Percentiles rank a stretch among this genome's conserved stretches.
Evolutionary conservation across 352 stramenopile species (phyloP).

Genomic region (Pythium apleroticum): DNA sequence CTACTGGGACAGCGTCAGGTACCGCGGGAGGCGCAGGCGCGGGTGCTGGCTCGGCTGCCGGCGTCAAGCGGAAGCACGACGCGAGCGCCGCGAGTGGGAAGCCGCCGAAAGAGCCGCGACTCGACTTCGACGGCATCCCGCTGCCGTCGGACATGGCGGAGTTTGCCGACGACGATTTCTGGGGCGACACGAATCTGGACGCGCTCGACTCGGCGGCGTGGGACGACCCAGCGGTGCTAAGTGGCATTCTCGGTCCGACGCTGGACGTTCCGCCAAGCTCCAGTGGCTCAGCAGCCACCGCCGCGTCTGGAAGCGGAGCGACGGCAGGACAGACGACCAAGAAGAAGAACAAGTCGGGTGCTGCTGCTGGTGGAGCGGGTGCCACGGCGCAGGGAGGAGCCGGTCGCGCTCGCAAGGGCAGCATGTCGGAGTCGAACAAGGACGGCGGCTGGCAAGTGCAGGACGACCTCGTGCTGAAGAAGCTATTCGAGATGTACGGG

Average conservation of each 20-base stretch:
- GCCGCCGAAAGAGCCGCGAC: slow-evolving; percentile 57
- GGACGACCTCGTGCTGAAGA: slow-evolving; percentile 80
- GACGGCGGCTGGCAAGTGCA: slow-evolving; percentile 57
- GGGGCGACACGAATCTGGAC: slow-evolving; percentile 86
- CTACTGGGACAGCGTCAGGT: slow-evolving; percentile 16
- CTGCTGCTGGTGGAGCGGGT: slow-evolving; percentile 19
- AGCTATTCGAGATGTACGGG: slow-evolving; percentile 84
- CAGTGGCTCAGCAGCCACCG: slow-evolving; percentile 16
- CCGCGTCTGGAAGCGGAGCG: slow-evolving; percentile 19
- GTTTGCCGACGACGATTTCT: slow-evolving; percentile 85
- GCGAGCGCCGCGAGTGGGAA: slow-evolving; percentile 9
- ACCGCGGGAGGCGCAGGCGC: slow-evolving; percentile 9
- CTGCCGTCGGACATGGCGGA: slow-evolving; percentile 58
- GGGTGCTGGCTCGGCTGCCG: slow-evolving; percentile 20
- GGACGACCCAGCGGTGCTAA: slow-evolving; percentile 75
- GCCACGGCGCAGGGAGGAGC: slow-evolving; percentile 16
- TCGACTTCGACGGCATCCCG: slow-evolving; percentile 78
- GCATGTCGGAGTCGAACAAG: slow-evolving; percentile 54
- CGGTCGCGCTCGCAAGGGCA: slow-evolving; percentile 53
- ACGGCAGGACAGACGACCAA: slow-evolving; percentile 22
- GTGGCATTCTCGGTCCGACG: slow-evolving; percentile 51
- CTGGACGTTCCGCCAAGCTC: slow-evolving; percentile 19
- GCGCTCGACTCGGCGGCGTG: slow-evolving; percentile 80
- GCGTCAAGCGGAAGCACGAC: slow-evolving; percentile 73
- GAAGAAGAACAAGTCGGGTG: slow-evolving; percentile 63